Conservation (phyloP, 2,329 filamentous ascomycete species). For the Diaporthe sp. region DNA sequence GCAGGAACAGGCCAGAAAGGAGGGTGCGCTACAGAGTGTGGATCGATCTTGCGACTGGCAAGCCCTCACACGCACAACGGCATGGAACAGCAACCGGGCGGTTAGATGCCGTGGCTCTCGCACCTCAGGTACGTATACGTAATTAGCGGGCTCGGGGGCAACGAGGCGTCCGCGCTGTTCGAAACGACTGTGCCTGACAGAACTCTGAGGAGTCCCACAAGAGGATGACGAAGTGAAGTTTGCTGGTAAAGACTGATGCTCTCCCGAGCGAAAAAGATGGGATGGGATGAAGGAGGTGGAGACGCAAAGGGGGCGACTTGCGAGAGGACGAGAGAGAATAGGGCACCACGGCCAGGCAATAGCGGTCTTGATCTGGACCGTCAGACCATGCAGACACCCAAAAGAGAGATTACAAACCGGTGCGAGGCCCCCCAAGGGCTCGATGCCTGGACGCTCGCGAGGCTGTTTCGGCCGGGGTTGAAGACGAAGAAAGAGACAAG, state of each 20-base stretch:
- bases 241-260: slow-evolving; percentile 16
- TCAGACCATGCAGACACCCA: slow-evolving; percentile 4
- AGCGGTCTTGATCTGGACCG: slow-evolving; percentile 11
- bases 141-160: slow-evolving; percentile 22
- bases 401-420: slow-evolving; percentile 3
- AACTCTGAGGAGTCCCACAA: slow-evolving; percentile 8
- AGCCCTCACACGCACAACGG: slow-evolving; percentile 26
- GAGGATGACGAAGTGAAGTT: not conserved
- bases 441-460: slow-evolving; percentile 24
- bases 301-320: slow-evolving; percentile 26
- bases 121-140: slow-evolving; percentile 30
- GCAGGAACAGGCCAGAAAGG: slow-evolving; percentile 13
- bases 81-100: slow-evolving; percentile 36
- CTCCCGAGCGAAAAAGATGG: slow-evolving; percentile 18
- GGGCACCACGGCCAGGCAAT: not conserved
- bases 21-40: slow-evolving; percentile 21
- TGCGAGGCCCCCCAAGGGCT: not conserved
- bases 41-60: slow-evolving; percentile 38
- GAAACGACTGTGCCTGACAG: slow-evolving; percentile 15
- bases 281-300: slow-evolving; percentile 23
- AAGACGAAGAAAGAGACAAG: slow-evolving; percentile 30
- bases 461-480: slow-evolving; percentile 35
- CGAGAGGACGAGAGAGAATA: slow-evolving; percentile 4
- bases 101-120: slow-evolving; percentile 39
- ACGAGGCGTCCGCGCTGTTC: slow-evolving; percentile 4